These are phyloP conservation scores for Sisymbrium irio DNA, from an alignment of 345 rosid species.

Conservation along the genomic window DNA sequence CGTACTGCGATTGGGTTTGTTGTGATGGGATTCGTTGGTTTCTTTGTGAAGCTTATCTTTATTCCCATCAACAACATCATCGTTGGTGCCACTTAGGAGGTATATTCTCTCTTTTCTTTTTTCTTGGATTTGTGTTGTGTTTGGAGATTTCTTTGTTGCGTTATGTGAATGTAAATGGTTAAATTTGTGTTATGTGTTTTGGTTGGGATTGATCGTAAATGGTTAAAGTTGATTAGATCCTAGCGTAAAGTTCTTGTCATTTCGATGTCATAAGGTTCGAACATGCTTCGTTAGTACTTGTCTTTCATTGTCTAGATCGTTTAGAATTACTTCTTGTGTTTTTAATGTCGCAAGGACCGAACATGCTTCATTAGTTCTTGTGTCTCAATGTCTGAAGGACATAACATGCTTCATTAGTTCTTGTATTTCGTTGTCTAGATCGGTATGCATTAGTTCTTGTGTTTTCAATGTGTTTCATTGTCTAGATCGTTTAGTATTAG, in stretches of 20 bases:
- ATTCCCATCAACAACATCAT: slow-evolving; percentile 71
- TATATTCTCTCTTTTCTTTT: too few species aligned
- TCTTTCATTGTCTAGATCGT: neutral
- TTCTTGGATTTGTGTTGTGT: neutral
- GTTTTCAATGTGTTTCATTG: too few species aligned
- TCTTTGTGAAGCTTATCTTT: slow-evolving; percentile 72
- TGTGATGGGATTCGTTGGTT: slow-evolving; percentile 84
- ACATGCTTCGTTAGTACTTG: neutral
- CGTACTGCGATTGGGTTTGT: slow-evolving; percentile 84
- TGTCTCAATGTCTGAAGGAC: neutral
- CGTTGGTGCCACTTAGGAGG: slow-evolving; percentile 47
- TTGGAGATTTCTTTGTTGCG: neutral
- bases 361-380: too few species aligned
- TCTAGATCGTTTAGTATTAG: too few species aligned
- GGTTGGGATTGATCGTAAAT: neutral
- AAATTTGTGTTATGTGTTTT: neutral
- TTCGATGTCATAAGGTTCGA: neutral
- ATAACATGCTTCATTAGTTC: neutral
- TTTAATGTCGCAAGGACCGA: neutral
- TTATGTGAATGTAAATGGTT: neutral
- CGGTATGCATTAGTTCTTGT: too few species aligned
- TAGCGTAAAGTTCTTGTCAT: neutral
- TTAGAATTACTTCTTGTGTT: too few species aligned
- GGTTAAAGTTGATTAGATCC: neutral
- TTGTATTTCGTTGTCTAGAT: too few species aligned